phyloP scores from a whole-genome alignment of 2,329 filamentous ascomycete genomes.

The Alternaria consortialis region DNA sequence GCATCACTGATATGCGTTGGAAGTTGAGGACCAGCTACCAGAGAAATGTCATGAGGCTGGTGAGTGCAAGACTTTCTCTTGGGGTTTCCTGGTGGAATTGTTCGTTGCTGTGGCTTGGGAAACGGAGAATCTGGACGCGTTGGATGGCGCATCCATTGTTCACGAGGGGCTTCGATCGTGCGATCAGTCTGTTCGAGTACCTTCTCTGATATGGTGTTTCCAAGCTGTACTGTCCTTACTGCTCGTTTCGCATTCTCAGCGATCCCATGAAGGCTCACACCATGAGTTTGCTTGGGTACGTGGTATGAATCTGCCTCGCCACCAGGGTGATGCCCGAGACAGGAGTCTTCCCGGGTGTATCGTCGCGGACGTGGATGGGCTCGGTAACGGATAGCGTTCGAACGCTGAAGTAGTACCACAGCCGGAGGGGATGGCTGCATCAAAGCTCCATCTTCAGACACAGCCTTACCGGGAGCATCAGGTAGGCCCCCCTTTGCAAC shows the following conservation, averaged over 20 bases:
- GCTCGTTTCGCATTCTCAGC: no score
- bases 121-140: neutral
- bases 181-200: no score
- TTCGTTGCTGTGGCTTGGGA: neutral
- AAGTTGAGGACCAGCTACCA: neutral
- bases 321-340: constrained; percentile 1
- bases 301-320: constrained; percentile 2
- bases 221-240: no score
- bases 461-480: no score
- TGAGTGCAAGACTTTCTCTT: neutral
- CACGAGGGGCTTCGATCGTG: neutral
- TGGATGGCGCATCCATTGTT: neutral
- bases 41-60: neutral
- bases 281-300: neutral
- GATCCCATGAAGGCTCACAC: no score
- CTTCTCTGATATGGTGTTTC: no score
- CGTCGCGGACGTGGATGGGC: neutral
- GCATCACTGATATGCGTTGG: neutral
- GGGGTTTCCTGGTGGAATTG: neutral
- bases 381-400: neutral
- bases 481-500: neutral
- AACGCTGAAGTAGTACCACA: neutral
- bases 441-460: rapidly evolving
- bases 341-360: neutral
- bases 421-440: no score